phyloP scores from a whole-genome alignment of 805 yeast genomes.

The Ogataea kodamae region DNA sequence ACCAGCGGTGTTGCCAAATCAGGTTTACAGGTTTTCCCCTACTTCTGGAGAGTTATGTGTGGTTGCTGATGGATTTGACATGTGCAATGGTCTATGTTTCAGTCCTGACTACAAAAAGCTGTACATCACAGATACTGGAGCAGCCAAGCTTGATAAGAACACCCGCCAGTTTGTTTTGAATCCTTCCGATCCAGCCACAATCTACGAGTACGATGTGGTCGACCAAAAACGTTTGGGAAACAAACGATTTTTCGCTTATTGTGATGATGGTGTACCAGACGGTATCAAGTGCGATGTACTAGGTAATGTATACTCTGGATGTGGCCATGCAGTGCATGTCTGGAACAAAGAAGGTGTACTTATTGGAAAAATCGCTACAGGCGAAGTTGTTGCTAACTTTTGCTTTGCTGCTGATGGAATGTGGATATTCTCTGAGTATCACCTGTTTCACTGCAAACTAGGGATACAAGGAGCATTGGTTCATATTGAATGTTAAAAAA shows the following conservation, averaged over 20 bases:
- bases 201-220: constrained; percentile 10
- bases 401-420: constrained; percentile 11
- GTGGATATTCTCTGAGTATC: constrained; percentile 12
- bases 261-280: constrained; percentile 13
- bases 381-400: constrained; percentile 8
- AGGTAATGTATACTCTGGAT: constrained; percentile 13
- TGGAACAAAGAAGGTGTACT: constrained; percentile 10
- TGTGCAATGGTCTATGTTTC: constrained; percentile 14
- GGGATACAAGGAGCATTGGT: constrained; percentile 7
- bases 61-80: constrained; percentile 11
- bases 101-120: constrained; percentile 8
- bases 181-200: constrained; percentile 3
- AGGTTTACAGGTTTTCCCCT: constrained; percentile 11
- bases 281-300: constrained; percentile 10
- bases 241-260: constrained; percentile 9
- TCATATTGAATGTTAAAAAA: constrained; percentile 7
- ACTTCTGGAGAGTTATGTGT: constrained; percentile 9
- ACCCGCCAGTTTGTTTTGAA: background rate
- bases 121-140: constrained; percentile 13
- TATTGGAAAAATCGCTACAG: constrained; percentile 11
- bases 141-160: constrained; percentile 2
- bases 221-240: constrained; percentile 4
- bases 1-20: constrained; percentile 5
- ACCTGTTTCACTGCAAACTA: constrained; percentile 7
- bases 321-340: constrained; percentile 12